Evolutionary conservation across 2,329 filamentous ascomycete species (phyloP).

Genomic region (Hymenotorrendiella dingleyae): DNA sequence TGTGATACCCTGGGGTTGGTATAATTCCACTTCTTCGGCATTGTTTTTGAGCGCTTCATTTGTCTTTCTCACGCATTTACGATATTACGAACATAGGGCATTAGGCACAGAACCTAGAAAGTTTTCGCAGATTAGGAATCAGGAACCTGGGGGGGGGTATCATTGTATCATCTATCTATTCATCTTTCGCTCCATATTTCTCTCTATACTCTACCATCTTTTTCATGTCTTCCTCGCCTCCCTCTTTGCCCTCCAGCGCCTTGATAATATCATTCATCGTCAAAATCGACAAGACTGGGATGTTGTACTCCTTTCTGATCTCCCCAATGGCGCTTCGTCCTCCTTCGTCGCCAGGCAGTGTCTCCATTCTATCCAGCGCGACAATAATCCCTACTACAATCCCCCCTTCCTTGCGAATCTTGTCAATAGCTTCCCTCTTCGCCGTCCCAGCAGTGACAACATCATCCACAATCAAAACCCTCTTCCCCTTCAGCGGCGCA

Average conservation of each 20-base stretch:
- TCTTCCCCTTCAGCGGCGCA: conserved; percentile 75
- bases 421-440: conserved; percentile 84
- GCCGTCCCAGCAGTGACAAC: conserved; percentile 95
- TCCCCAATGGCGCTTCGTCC: conserved; percentile 79
- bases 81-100: not conserved
- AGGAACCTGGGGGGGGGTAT: not conserved
- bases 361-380: conserved; percentile 82
- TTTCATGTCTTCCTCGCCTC: conserved; percentile 56
- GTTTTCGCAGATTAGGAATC: conserved; percentile 1
- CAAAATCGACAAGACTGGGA: conserved; percentile 78
- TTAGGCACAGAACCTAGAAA: too few species aligned
- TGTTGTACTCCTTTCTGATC: conserved; percentile 73
- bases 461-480: conserved; percentile 87
- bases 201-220: conserved; percentile 68
- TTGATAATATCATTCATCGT: conserved; percentile 78
- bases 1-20: conserved; percentile 18
- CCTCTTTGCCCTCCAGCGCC: conserved; percentile 53
- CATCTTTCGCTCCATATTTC: conserved; percentile 56
- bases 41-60: conserved; percentile 1
- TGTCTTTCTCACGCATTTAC: not conserved
- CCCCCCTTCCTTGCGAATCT: conserved; percentile 82
- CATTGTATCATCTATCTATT: conserved; percentile 12
- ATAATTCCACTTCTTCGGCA: not conserved
- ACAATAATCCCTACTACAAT: conserved; percentile 82
- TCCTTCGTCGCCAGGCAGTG: conserved; percentile 60